A percentile compares a stretch with the other conserved stretches of the same genome.
These are phyloP conservation scores for Hemileccinum impolitum DNA, from an alignment of 768 basidiomycete species.

Conservation along the genomic window DNA sequence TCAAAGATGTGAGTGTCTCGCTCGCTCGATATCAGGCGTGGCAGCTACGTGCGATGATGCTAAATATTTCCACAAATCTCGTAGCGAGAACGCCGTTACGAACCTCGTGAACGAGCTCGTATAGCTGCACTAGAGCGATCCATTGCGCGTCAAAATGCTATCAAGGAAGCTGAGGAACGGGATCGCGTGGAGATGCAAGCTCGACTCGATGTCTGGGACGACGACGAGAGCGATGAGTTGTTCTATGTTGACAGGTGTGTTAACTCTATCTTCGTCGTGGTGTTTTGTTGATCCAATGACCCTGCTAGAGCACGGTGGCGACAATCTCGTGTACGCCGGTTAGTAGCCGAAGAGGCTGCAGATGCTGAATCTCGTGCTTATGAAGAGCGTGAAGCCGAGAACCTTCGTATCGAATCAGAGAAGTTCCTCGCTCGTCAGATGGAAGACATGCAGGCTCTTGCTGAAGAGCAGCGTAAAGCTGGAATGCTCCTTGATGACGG, in stretches of 20 bases:
- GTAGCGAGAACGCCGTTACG: conserved; percentile 92
- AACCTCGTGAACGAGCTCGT: conserved; percentile 81
- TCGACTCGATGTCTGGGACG: conserved; percentile 85
- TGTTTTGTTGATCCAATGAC: background rate
- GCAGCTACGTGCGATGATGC: background rate
- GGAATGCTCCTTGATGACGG: conserved; percentile 90
- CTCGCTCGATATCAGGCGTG: background rate
- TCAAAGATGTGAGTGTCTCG: conserved; percentile 78
- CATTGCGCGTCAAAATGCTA: conserved; percentile 66
- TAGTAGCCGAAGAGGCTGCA: conserved; percentile 75
- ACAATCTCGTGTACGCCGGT: conserved; percentile 61
- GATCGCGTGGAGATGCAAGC: conserved; percentile 78
- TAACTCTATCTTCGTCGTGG: background rate
- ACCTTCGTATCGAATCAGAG: conserved; percentile 86
- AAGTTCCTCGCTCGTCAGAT: conserved; percentile 91
- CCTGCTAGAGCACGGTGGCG: conserved; percentile 78
- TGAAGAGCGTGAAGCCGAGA: conserved; percentile 85
- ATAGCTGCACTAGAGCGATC: conserved; percentile 75
- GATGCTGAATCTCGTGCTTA: conserved; percentile 79
- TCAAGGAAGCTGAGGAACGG: conserved; percentile 74
- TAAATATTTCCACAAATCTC: conserved; percentile 4
- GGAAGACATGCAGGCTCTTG: conserved; percentile 92
- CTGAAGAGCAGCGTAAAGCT: conserved; percentile 86
- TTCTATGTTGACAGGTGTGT: conserved; percentile 90
- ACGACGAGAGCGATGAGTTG: conserved; percentile 87